Evolutionary conservation across 2,329 filamentous ascomycete species (phyloP).

Genomic region (Cordyceps cicadae): DNA sequence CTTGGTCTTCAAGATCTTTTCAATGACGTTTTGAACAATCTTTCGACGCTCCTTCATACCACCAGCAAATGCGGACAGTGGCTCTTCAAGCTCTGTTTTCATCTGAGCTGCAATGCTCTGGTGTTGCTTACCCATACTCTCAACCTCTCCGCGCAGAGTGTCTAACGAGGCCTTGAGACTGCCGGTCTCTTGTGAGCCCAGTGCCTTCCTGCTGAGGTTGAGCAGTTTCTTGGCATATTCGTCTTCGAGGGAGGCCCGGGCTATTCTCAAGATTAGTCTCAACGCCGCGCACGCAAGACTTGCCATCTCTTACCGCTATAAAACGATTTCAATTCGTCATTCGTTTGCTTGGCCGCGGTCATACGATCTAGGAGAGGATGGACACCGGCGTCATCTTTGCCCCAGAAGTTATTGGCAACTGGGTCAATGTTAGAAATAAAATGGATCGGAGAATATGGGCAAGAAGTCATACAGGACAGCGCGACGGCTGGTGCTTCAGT

Average conservation of each 20-base stretch:
- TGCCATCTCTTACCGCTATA: conserved; percentile 57
- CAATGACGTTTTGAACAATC: conserved; percentile 88
- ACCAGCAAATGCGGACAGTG: conserved; percentile 80
- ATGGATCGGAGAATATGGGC: not conserved
- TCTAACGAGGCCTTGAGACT: conserved; percentile 79
- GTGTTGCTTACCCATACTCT: conserved; percentile 90
- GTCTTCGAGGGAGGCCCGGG: conserved; percentile 88
- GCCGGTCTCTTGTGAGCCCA: conserved; percentile 81
- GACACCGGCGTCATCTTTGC: conserved; percentile 96
- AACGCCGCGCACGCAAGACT: too few species aligned
- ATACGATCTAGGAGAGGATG: conserved; percentile 86
- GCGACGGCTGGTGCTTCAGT: conserved; percentile 57
- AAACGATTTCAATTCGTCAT: conserved; percentile 87
- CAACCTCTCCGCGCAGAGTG: conserved; percentile 78
- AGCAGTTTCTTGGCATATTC: conserved; percentile 89
- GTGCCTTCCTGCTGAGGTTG: conserved; percentile 74
- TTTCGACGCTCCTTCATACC: conserved; percentile 95
- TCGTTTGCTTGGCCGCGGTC: conserved; percentile 87
- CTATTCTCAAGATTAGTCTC: conserved; percentile 32
- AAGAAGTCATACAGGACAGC: conserved; percentile 49
- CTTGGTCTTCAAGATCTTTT: conserved; percentile 90
- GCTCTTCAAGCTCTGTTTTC: conserved; percentile 93
- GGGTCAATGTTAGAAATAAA: conserved; percentile 9
- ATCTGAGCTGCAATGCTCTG: conserved; percentile 85
- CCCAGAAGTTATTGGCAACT: conserved; percentile 99